These are phyloP conservation scores for Xerophyta viscosa DNA, from an alignment of 106 monocot genomes.

Conservation along the genomic window DNA sequence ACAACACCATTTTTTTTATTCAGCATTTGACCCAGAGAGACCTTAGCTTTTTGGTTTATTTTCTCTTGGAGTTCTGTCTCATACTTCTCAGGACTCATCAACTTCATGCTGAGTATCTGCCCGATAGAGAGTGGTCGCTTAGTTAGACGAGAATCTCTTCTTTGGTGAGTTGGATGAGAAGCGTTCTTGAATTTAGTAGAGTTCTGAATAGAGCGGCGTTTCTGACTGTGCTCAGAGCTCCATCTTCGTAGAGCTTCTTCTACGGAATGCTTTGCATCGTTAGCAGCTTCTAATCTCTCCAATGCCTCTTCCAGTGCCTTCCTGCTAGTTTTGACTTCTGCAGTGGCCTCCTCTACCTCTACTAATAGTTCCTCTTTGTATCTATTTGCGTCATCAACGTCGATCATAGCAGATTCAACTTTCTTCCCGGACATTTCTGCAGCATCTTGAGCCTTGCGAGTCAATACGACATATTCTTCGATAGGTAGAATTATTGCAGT, in stretches of 20 bases:
- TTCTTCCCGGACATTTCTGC: conserved; percentile 42
- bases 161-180: conserved; percentile 12
- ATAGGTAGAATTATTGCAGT: conserved; percentile 26
- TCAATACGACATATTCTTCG: conserved; percentile 51
- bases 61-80: conserved; percentile 9
- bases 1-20: conserved; percentile 30
- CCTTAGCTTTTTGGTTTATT: conserved; percentile 15
- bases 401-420: conserved; percentile 35
- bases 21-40: conserved; percentile 70
- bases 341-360: conserved; percentile 47
- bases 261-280: conserved; percentile 39
- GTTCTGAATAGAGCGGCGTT: conserved; percentile 25
- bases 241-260: conserved; percentile 67
- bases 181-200: conserved; percentile 57
- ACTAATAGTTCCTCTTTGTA: conserved; percentile 30
- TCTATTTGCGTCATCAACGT: conserved; percentile 51
- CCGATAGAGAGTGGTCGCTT: conserved; percentile 64
- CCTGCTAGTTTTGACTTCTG: conserved; percentile 42
- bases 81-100: conserved; percentile 39
- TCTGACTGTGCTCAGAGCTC: conserved; percentile 54
- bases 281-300: conserved; percentile 42
- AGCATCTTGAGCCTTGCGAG: conserved; percentile 40
- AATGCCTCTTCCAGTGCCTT: conserved; percentile 56
- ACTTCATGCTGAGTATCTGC: conserved; percentile 76
- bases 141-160: conserved; percentile 26